Conservation (phyloP, 805 yeast species). For the Torulaspora gathmanii region DNA sequence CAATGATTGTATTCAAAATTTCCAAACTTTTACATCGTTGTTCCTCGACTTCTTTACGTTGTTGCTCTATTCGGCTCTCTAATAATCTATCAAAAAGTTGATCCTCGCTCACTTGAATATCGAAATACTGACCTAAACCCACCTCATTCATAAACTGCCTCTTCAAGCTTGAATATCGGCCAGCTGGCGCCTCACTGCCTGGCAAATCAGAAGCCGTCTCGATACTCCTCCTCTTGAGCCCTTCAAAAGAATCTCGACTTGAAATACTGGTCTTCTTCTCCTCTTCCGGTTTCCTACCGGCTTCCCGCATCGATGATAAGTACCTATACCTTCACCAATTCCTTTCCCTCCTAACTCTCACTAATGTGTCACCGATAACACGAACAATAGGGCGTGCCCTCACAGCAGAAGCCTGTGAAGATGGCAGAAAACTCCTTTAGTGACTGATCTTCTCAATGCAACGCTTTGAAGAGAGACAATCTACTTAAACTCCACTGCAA, state of each 20-base stretch:
- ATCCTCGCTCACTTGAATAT: conserved; percentile 9
- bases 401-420: background rate
- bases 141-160: conserved; percentile 13
- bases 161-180: conserved; percentile 1
- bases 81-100: conserved; percentile 17
- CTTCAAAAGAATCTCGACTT: background rate
- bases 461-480: too few relatives aligned
- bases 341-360: background rate
- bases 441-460: too few relatives aligned
- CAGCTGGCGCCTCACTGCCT: background rate
- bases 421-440: background rate
- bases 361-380: background rate
- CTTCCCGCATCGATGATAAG: background rate
- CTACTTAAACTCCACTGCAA: too few relatives aligned
- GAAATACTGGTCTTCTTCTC: background rate
- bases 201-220: background rate
- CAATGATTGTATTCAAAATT: conserved; percentile 18
- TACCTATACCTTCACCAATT: background rate
- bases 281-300: background rate
- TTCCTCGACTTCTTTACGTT: conserved; percentile 21
- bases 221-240: background rate
- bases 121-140: conserved; percentile 10
- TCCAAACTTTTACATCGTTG: conserved; percentile 20
- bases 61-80: conserved; percentile 18
- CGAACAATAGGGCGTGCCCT: conserved; percentile 1